Conservation (phyloP, 805 yeast genomes). For the Starmerella khaoyaiensis region DNA sequence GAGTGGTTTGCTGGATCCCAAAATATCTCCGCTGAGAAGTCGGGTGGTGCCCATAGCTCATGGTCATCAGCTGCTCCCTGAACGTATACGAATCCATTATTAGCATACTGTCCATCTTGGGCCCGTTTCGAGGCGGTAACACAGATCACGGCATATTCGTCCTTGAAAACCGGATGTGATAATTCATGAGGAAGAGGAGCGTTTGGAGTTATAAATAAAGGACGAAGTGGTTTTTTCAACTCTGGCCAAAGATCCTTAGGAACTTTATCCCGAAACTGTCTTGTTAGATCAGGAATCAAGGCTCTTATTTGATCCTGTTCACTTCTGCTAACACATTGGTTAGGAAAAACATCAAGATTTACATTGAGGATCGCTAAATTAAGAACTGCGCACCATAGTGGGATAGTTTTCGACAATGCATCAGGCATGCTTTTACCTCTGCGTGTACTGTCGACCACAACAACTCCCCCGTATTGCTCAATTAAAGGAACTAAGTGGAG, state of each 20-base stretch:
- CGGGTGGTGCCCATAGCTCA: constrained; percentile 59
- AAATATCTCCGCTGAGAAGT: constrained; percentile 39
- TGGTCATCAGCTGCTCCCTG: constrained; percentile 96
- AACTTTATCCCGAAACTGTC: constrained; percentile 33
- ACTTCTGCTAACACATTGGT: constrained; percentile 40
- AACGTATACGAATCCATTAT: constrained; percentile 47
- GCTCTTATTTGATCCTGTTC: constrained; percentile 42
- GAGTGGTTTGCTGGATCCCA: constrained; percentile 36
- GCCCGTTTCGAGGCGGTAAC: constrained; percentile 52
- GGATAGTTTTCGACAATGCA: constrained; percentile 72
- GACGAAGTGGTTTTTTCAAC: constrained; percentile 42
- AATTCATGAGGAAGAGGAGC: constrained; percentile 24
- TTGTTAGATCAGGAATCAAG: constrained; percentile 39
- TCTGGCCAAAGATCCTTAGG: constrained; percentile 26
- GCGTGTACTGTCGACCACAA: constrained; percentile 73
- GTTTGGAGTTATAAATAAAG: constrained; percentile 60
- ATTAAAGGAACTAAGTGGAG: constrained; percentile 51
- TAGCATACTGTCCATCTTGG: constrained; percentile 43
- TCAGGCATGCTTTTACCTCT: constrained; percentile 80
- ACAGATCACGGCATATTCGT: constrained; percentile 35
- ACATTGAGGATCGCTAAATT: constrained; percentile 40
- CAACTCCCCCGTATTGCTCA: constrained; percentile 30
- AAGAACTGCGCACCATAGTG: constrained; percentile 81
- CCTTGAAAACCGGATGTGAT: constrained; percentile 26
- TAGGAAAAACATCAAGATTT: constrained; percentile 35